Evolutionary conservation across 108 stramenopile species (phyloP).

Genomic region (Conticribra weissflogii): DNA sequence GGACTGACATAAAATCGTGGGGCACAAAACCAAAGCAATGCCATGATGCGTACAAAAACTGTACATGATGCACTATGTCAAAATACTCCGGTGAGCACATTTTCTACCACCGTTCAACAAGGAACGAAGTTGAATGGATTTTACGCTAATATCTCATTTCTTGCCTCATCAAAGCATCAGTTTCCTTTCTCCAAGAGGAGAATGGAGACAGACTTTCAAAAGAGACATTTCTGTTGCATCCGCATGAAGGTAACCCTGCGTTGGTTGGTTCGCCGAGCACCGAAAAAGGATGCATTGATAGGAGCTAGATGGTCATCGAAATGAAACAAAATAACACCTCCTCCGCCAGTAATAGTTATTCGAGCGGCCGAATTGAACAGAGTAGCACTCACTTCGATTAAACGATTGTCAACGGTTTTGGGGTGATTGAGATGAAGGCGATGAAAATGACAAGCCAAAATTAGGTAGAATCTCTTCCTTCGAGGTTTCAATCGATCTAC

Average conservation of each 20-base stretch:
- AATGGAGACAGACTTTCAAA: neutral
- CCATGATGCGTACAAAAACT: neutral
- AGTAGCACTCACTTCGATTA: too few relatives aligned
- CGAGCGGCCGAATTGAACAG: too few relatives aligned
- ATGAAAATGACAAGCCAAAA: too few relatives aligned
- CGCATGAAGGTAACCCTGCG: neutral
- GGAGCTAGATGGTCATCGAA: too few relatives aligned
- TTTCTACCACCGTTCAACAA: neutral
- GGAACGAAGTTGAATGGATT: neutral
- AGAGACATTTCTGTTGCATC: neutral
- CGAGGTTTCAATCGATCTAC: too few relatives aligned
- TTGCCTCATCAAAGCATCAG: neutral
- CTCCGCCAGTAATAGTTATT: too few relatives aligned
- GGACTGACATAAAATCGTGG: neutral
- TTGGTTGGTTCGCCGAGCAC: neutral
- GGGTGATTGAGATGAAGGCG: too few relatives aligned
- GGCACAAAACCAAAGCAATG: neutral
- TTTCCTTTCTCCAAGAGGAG: neutral
- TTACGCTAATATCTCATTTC: neutral
- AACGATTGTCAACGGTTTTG: too few relatives aligned
- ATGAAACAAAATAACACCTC: too few relatives aligned
- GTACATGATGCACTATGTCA: neutral
- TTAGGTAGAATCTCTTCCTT: too few relatives aligned
- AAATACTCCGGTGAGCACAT: neutral
- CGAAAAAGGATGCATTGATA: slow-evolving; percentile 1